phyloP scores from a whole-genome alignment of 441 rosid species.

The Euphorbia celastroides region DNA sequence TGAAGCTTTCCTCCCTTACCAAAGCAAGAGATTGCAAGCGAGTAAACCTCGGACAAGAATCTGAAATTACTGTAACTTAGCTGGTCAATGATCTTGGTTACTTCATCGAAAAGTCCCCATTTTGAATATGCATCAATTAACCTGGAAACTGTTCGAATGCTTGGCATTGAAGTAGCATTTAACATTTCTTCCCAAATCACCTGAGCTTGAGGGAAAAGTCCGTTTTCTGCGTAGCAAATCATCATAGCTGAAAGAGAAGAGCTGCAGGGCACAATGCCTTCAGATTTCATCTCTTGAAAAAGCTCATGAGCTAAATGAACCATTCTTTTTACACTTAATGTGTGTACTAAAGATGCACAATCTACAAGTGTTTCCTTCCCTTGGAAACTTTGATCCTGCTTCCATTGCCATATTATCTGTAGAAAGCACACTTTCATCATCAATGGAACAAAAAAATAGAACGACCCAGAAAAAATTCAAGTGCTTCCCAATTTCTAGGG shows the following conservation, averaged over 20 bases:
- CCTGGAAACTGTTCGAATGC: slow-evolving; percentile 32
- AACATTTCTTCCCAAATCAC: slow-evolving; percentile 52
- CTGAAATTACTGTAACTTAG: slow-evolving; percentile 30
- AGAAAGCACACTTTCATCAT: neutral
- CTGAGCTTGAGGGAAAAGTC: slow-evolving; percentile 42
- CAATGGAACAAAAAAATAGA: neutral
- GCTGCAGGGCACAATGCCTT: slow-evolving; percentile 32
- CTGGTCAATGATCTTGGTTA: slow-evolving; percentile 36
- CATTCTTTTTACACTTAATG: slow-evolving; percentile 26
- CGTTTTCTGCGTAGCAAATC: slow-evolving; percentile 52
- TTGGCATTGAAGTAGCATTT: slow-evolving; percentile 40
- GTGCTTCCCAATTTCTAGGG: too few relatives aligned
- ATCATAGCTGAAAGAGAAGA: slow-evolving; percentile 43
- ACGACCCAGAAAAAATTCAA: neutral
- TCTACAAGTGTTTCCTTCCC: slow-evolving; percentile 26
- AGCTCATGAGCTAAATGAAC: slow-evolving; percentile 44
- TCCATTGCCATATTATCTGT: slow-evolving; percentile 33
- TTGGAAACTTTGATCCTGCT: slow-evolving; percentile 18
- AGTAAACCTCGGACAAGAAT: slow-evolving; percentile 32
- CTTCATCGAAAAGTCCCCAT: slow-evolving; percentile 37
- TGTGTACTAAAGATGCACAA: slow-evolving; percentile 34
- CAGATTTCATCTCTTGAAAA: slow-evolving; percentile 41
- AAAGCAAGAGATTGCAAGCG: slow-evolving; percentile 55
- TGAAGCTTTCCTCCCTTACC: slow-evolving; percentile 59
- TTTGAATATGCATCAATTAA: slow-evolving; percentile 47